Evolutionary conservation across 2,329 filamentous ascomycete genomes (phyloP).

Genomic region (Daldinia sp.): DNA sequence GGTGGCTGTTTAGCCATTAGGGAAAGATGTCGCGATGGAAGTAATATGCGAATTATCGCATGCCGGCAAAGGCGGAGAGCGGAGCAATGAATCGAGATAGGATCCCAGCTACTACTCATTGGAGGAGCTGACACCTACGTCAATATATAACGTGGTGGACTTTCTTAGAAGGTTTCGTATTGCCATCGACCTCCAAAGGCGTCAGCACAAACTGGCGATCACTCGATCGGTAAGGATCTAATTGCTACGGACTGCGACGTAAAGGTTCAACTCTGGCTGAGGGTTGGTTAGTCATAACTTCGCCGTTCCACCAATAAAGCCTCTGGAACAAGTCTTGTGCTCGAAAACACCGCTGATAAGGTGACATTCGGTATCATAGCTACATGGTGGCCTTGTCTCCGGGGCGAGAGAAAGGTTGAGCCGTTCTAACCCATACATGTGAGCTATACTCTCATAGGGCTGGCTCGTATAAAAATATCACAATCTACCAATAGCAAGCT

Average conservation of each 20-base stretch:
- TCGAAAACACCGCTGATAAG: slow-evolving; percentile 19
- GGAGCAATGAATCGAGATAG: background rate
- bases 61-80: slow-evolving; percentile 9
- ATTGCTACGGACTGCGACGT: slow-evolving; percentile 5
- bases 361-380: slow-evolving; percentile 31
- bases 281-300: slow-evolving; percentile 16
- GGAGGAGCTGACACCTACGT: slow-evolving; percentile 29
- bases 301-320: slow-evolving; percentile 29
- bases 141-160: slow-evolving; percentile 27
- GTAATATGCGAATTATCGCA: slow-evolving; percentile 20
- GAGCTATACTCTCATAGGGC: slow-evolving; percentile 28
- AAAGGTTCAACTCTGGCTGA: slow-evolving; percentile 13
- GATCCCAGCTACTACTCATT: slow-evolving; percentile 13
- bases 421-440: slow-evolving; percentile 4
- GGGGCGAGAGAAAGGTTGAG: slow-evolving; percentile 12
- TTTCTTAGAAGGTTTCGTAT: slow-evolving; percentile 14
- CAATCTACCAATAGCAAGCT: slow-evolving; percentile 27
- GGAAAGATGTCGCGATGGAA: slow-evolving; percentile 17
- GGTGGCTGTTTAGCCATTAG: slow-evolving; percentile 30
- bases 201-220: slow-evolving; percentile 28
- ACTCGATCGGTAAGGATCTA: slow-evolving; percentile 8
- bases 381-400: slow-evolving; percentile 30
- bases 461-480: slow-evolving; percentile 35
- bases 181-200: slow-evolving; percentile 11
- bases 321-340: slow-evolving; percentile 17